Percentiles rank a stretch among this genome's conserved stretches.
Conservation (phyloP, 148 eudicot genomes). For the Vaccinium macrocarpon region DNA sequence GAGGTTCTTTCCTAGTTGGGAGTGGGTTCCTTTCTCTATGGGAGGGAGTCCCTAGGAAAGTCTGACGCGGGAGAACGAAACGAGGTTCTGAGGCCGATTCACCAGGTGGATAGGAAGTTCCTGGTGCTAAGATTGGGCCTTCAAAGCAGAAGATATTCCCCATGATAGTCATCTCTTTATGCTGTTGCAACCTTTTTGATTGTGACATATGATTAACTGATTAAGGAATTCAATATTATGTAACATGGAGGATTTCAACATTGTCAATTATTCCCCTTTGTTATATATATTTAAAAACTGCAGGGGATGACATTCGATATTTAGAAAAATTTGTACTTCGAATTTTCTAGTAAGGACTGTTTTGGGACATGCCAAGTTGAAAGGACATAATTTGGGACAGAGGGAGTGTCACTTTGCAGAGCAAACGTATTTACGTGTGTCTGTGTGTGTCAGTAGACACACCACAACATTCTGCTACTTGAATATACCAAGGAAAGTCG, state of each 20-base stretch:
- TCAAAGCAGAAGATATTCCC: background rate
- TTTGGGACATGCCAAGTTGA: background rate
- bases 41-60: background rate
- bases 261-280: background rate
- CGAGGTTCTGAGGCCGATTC: background rate
- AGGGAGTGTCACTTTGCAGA: background rate
- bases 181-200: background rate
- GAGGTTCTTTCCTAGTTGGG: background rate
- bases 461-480: background rate
- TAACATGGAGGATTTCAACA: background rate
- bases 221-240: background rate
- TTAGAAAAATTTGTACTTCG: background rate
- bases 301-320: background rate
- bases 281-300: background rate
- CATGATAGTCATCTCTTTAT: background rate
- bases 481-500: background rate
- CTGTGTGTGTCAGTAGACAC: background rate
- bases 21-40: background rate
- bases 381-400: background rate
- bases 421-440: background rate
- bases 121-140: background rate
- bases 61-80: background rate
- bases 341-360: background rate
- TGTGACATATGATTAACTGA: background rate
- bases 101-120: background rate